Evolutionary conservation across 352 stramenopile genomes (phyloP).

Genomic region (Plasmopara viticola): DNA sequence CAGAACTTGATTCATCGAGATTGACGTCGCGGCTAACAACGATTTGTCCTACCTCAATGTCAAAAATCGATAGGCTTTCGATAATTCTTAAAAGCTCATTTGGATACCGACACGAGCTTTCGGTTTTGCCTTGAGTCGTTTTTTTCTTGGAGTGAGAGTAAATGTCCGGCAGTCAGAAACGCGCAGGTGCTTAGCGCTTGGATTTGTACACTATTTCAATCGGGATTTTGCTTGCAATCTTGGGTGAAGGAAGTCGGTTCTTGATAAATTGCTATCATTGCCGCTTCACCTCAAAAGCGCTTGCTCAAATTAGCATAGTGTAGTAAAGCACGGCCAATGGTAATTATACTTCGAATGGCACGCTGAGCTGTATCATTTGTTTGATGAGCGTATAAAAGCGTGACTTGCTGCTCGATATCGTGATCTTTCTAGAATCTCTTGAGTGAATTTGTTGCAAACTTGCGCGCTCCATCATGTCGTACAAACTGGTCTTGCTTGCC

Average conservation of each 20-base stretch:
- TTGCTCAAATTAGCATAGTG: neutral
- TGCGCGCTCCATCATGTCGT: neutral
- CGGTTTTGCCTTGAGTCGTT: too few species aligned
- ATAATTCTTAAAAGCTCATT: neutral
- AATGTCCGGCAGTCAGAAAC: too few species aligned
- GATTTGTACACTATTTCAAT: conserved; percentile 5
- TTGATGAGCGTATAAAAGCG: neutral
- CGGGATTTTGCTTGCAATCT: neutral
- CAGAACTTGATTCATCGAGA: neutral
- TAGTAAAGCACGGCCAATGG: neutral
- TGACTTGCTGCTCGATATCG: neutral
- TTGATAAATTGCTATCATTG: conserved; percentile 8
- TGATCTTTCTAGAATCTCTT: neutral
- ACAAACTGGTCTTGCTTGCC: neutral
- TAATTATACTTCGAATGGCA: neutral
- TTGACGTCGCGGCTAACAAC: conserved; percentile 1
- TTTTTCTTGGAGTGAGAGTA: too few species aligned
- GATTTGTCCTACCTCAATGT: neutral
- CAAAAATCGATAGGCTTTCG: conserved; percentile 6
- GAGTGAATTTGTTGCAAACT: neutral
- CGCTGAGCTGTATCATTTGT: neutral
- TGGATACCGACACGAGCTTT: too few species aligned
- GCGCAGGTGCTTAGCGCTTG: neutral
- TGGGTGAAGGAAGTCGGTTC: neutral
- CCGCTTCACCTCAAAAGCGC: conserved; percentile 4